Conservation (phyloP, 225 moss, liverwort and hornwort species). For the Pseudisothecium myosuroides region DNA sequence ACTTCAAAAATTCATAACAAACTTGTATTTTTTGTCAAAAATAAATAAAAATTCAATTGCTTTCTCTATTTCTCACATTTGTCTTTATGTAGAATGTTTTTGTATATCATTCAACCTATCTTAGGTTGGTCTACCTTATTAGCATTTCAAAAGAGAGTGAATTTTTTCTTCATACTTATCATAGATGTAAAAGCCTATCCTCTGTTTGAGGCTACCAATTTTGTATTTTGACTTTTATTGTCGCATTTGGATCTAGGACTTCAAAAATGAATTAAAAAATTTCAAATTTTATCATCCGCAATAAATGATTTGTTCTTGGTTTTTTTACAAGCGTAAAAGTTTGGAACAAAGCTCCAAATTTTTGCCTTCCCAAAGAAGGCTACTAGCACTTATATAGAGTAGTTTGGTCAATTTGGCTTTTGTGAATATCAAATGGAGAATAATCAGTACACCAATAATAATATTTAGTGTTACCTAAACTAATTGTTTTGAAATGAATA, state of each 20-base stretch:
- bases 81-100: neutral
- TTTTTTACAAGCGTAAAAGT: rapidly evolving
- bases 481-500: neutral
- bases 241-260: rapidly evolving
- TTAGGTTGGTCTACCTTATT: rapidly evolving
- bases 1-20: neutral
- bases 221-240: neutral
- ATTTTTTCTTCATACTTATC: neutral
- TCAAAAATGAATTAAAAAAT: neutral
- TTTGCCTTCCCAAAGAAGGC: neutral
- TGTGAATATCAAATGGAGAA: rapidly evolving
- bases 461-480: neutral
- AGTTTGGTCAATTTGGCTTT: neutral
- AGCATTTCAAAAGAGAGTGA: neutral
- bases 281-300: rapidly evolving
- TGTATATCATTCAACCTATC: too few species aligned
- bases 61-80: neutral
- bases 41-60: neutral
- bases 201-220: neutral
- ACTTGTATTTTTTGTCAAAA: neutral
- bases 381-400: rapidly evolving
- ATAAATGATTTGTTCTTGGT: rapidly evolving
- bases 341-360: neutral
- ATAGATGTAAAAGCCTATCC: rapidly evolving
- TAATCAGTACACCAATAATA: rapidly evolving